Evolutionary conservation across 257 asterid genomes (phyloP).

Genomic region (Ilex aquifolium): DNA sequence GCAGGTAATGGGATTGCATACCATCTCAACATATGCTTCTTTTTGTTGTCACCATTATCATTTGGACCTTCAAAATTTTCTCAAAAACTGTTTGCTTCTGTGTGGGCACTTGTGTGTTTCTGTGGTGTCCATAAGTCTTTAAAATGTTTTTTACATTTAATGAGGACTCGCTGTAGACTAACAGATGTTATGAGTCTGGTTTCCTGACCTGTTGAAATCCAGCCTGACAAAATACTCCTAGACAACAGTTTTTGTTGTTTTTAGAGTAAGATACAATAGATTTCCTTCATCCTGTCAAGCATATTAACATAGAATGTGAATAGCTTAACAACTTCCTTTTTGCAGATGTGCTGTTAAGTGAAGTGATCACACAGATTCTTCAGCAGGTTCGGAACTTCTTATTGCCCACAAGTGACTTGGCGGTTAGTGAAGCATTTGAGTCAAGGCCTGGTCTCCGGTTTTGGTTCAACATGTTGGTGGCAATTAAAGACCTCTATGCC

Average conservation of each 20-base stretch:
- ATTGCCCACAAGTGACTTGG: conserved; percentile 35
- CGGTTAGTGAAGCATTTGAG: conserved; percentile 30
- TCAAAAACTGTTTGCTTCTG: background rate
- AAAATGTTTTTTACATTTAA: background rate
- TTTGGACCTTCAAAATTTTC: background rate
- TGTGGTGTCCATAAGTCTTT: background rate
- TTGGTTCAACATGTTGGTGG: conserved; percentile 76
- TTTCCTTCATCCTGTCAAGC: background rate
- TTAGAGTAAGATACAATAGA: background rate
- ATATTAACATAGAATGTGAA: background rate
- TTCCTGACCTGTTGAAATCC: too few species aligned
- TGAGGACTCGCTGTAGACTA: background rate
- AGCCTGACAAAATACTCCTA: background rate
- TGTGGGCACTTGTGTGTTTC: background rate
- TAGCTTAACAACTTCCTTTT: conserved; percentile 10
- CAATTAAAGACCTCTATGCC: conserved; percentile 76
- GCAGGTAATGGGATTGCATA: conserved; percentile 40
- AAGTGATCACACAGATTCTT: conserved; percentile 53
- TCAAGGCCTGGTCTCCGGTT: conserved; percentile 55
- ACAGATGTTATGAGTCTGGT: background rate
- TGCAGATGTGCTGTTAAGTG: conserved; percentile 75
- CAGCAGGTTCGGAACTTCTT: conserved; percentile 41
- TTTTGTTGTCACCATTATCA: background rate
- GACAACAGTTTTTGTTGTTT: background rate
- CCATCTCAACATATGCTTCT: background rate